Conservation (phyloP, 139 green algal genomes). For the Auxenochlorella pyrenoidosa region DNA sequence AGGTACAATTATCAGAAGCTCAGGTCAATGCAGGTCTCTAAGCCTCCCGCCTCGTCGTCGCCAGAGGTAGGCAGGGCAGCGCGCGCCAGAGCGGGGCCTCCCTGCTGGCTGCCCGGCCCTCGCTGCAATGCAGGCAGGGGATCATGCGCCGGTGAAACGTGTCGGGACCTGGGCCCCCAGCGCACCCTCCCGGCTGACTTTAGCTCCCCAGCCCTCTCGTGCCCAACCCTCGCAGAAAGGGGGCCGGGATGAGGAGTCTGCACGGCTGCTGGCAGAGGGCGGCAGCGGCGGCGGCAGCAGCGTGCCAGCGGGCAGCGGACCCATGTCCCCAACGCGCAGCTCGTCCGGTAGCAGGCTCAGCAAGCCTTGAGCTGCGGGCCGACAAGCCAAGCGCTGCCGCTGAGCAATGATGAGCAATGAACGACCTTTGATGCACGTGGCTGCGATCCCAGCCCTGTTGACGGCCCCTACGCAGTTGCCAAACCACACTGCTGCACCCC, state of each 20-base stretch:
- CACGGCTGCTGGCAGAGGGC: neutral
- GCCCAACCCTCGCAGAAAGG: neutral
- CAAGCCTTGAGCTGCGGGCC: no score
- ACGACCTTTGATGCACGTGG: no score
- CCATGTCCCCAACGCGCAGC: neutral
- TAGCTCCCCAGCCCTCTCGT: neutral
- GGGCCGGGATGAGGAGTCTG: constrained; percentile 3
- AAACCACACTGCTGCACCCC: no score
- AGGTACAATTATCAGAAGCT: constrained; percentile 11
- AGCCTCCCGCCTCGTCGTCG: neutral
- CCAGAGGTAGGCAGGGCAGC: neutral
- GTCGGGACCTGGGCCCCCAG: no score
- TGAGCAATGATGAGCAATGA: no score
- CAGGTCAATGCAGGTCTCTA: neutral
- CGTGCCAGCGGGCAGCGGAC: neutral
- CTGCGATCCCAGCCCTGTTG: no score
- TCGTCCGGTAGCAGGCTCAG: neutral
- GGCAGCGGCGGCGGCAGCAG: neutral
- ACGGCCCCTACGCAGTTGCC: no score
- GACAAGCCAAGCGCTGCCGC: no score
- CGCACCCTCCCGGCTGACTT: no score
- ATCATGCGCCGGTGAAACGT: no score
- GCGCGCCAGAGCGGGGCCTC: neutral
- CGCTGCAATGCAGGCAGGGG: neutral
- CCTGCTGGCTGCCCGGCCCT: neutral